Base-by-base conservation (phyloP, 2,329 filamentous ascomycete species). In the Pseudogymnoascus sp. region DNA sequence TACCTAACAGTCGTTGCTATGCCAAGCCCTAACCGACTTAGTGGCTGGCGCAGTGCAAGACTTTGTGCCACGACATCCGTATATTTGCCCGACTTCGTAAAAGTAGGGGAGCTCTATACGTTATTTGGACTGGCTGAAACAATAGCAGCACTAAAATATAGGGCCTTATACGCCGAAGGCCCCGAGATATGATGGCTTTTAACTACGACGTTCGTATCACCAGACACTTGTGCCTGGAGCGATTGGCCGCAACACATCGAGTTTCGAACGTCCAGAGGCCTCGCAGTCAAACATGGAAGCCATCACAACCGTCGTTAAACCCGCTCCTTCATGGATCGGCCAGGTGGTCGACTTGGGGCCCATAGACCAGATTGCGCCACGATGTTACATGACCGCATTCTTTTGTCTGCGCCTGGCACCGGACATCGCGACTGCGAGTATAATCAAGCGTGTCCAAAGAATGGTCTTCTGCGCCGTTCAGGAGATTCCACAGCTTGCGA, bases 301-400 rank as follows among this genome's bases (percentile, higher is more conserved):
- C n/a, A 31, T 53, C 14, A 31, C 47, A 16, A 61, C 37, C 31
- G 4, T 61, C 29, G 33, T 61, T 24, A 61, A 40, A 19, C 59
- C 59, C 10, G 19, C 33, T 19, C 16, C 59, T 40, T 40, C 59
- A 24, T 37, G 59, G 33, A 8, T 37, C 21, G 59, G 59, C 33
- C 59, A 61, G 59, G 59, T 61, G n/a, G 59, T 61, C 6, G n/a
- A 61, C 19, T 13, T 61, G 33, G 33, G 33, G 8, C 33, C 59
- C n/a, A 61, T 61, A 24, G 59, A 61, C 31, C 59, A 61, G 37
- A 61, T 61, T 29, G 59, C 59, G 19, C 59, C 59, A 24, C 59
- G 59, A 40, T 37, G 37, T 40, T 61, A 61, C 10, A 61, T 38
- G 31, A 24, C 59, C 19, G 37, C 24, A 38, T 61, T 37, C 24